Conservation (phyloP, 805 yeast species). For the Nakazawaea populi region DNA sequence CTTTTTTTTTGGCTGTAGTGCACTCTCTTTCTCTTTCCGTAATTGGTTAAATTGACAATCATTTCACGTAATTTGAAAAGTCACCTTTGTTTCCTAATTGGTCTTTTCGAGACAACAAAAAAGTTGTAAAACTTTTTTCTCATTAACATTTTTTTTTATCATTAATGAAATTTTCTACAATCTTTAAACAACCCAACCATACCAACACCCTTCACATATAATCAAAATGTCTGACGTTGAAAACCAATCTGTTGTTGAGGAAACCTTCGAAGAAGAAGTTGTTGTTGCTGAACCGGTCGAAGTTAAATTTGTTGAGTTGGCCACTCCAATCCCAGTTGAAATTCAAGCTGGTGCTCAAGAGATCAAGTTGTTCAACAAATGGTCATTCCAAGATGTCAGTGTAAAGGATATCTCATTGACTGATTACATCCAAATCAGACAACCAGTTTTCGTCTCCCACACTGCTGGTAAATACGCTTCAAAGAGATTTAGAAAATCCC, state of each 20-base stretch:
- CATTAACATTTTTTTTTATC: background rate
- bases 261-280: constrained; percentile 50
- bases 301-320: constrained; percentile 76
- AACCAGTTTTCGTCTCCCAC: constrained; percentile 97
- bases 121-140: background rate
- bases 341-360: constrained; percentile 94
- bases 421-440: constrained; percentile 97
- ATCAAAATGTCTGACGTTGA: constrained; percentile 78
- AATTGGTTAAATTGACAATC: background rate
- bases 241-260: constrained; percentile 45
- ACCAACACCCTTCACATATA: background rate
- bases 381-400: constrained; percentile 98
- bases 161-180: background rate
- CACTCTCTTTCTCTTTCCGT: background rate
- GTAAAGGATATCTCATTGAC: constrained; percentile 97
- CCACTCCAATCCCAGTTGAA: constrained; percentile 95
- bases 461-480: constrained; percentile 99
- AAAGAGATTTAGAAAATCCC: constrained; percentile 99
- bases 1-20: no score
- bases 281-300: constrained; percentile 82
- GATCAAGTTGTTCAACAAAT: constrained; percentile 98
- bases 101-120: background rate
- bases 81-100: background rate
- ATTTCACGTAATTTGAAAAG: background rate
- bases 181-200: background rate